These are phyloP conservation scores for Amanita thiersii DNA, from an alignment of 768 basidiomycete genomes.

Conservation along the genomic window DNA sequence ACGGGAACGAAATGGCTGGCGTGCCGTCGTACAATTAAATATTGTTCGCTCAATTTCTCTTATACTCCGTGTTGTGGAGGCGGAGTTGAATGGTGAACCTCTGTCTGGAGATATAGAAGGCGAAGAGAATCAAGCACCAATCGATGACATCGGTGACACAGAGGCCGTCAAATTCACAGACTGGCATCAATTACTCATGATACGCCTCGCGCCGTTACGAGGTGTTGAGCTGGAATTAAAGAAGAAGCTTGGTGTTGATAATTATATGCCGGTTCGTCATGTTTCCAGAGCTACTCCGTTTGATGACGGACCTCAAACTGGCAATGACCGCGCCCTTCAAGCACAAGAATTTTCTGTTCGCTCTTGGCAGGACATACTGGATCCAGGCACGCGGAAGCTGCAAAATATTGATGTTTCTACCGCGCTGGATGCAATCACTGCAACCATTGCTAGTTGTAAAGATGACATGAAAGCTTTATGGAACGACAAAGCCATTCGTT, in stretches of 20 bases:
- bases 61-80: slow-evolving; percentile 54
- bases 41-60: slow-evolving; percentile 62
- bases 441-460: slow-evolving; percentile 49
- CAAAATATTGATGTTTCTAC: slow-evolving; percentile 3
- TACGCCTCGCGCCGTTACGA: slow-evolving; percentile 55
- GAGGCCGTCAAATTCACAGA: slow-evolving; percentile 35
- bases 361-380: slow-evolving; percentile 41
- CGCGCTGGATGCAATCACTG: slow-evolving; percentile 31
- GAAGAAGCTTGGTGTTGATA: slow-evolving; percentile 43
- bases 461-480: slow-evolving; percentile 60
- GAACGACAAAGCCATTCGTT: slow-evolving; percentile 45
- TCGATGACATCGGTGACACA: slow-evolving; percentile 28
- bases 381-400: slow-evolving; percentile 12
- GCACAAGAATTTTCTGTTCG: slow-evolving; percentile 44
- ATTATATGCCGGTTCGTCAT: slow-evolving; percentile 25
- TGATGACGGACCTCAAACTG: slow-evolving; percentile 20
- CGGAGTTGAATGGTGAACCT: slow-evolving; percentile 37
- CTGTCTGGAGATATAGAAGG: slow-evolving; percentile 1
- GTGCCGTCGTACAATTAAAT: slow-evolving; percentile 72
- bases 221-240: slow-evolving; percentile 58
- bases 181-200: slow-evolving; percentile 42
- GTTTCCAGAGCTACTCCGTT: slow-evolving; percentile 42
- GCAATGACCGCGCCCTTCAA: slow-evolving; percentile 17
- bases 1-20: slow-evolving; percentile 66
- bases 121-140: slow-evolving; percentile 8